A percentile compares a stretch with the other conserved stretches of the same genome.
Conservation (phyloP, 352 stramenopile species). For the Globisporangium nunn region DNA sequence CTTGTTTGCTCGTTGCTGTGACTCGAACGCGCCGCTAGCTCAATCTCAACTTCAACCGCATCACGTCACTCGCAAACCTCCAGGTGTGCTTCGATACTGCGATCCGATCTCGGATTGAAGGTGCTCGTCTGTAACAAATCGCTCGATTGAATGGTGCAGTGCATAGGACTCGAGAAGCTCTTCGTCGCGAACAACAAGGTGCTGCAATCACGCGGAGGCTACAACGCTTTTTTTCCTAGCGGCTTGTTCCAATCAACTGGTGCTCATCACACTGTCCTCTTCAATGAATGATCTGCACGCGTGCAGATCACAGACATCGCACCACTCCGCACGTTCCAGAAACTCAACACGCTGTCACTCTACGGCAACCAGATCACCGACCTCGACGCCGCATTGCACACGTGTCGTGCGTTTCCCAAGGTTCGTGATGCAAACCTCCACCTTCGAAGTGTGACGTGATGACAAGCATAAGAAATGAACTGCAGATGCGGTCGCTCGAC, state of each 20-base stretch:
- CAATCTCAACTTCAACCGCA: slow-evolving; percentile 68
- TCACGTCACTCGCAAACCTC: slow-evolving; percentile 36
- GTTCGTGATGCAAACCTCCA: slow-evolving; percentile 5
- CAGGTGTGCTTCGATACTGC: slow-evolving; percentile 13
- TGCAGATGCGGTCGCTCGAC: slow-evolving; percentile 57
- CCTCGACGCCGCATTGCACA: slow-evolving; percentile 38
- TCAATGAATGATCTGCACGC: not conserved
- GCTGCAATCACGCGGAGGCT: not conserved
- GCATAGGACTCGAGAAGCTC: slow-evolving; percentile 48
- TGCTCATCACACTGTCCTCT: not conserved
- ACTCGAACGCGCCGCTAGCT: slow-evolving; percentile 19
- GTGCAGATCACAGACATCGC: slow-evolving; percentile 41
- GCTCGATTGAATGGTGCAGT: slow-evolving; percentile 16
- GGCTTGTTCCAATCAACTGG: not conserved
- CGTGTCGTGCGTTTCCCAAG: slow-evolving; percentile 43
- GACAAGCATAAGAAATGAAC: not conserved
- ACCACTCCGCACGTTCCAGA: slow-evolving; percentile 31
- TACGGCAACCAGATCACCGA: slow-evolving; percentile 52
- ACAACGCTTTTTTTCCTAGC: not conserved
- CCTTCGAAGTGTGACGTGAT: not conserved
- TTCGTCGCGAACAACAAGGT: slow-evolving; percentile 61
- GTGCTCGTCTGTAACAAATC: not conserved
- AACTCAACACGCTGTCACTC: slow-evolving; percentile 52
- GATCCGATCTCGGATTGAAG: not conserved
- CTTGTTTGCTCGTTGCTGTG: not conserved